Evolutionary conservation across 2,329 filamentous ascomycete genomes (phyloP).

Genomic region (Nigrospora oryzae): DNA sequence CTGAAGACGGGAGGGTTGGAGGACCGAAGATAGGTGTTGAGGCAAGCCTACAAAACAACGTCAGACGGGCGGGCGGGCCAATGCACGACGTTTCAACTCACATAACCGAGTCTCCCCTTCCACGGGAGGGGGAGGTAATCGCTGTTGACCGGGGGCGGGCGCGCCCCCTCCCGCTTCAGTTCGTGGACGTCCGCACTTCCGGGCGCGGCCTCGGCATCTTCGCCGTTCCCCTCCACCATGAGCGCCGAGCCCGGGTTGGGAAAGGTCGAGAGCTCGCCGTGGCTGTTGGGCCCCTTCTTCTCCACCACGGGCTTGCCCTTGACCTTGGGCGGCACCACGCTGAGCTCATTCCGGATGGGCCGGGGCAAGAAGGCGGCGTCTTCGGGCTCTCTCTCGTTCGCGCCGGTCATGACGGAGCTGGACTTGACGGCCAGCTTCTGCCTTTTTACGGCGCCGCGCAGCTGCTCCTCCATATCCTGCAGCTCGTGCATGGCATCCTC

Average conservation of each 20-base stretch:
- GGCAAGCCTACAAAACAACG: constrained; percentile 52
- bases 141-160: constrained; percentile 75
- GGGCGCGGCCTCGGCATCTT: constrained; percentile 4
- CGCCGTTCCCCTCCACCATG: constrained; percentile 1
- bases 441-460: constrained; percentile 32
- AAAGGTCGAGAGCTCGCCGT: background rate
- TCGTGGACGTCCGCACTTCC: constrained; percentile 11
- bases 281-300: background rate
- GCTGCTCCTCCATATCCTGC: constrained; percentile 38
- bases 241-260: background rate
- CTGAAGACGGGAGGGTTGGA: constrained; percentile 81
- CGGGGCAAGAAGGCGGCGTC: constrained; percentile 24
- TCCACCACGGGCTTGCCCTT: background rate
- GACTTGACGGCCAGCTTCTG: constrained; percentile 39
- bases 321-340: background rate
- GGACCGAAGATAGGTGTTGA: constrained; percentile 83
- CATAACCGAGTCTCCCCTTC: constrained; percentile 85
- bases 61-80: background rate
- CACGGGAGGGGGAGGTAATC: constrained; percentile 78
- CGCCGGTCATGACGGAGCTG: constrained; percentile 18
- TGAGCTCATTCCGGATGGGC: constrained; percentile 1
- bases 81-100: constrained; percentile 31
- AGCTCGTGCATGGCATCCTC: constrained; percentile 34
- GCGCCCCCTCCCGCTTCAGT: constrained; percentile 25
- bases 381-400: constrained; percentile 13